Evolutionary conservation across 2,329 filamentous ascomycete species (phyloP).

Genomic region (Byssoonygena ceratinophila): DNA sequence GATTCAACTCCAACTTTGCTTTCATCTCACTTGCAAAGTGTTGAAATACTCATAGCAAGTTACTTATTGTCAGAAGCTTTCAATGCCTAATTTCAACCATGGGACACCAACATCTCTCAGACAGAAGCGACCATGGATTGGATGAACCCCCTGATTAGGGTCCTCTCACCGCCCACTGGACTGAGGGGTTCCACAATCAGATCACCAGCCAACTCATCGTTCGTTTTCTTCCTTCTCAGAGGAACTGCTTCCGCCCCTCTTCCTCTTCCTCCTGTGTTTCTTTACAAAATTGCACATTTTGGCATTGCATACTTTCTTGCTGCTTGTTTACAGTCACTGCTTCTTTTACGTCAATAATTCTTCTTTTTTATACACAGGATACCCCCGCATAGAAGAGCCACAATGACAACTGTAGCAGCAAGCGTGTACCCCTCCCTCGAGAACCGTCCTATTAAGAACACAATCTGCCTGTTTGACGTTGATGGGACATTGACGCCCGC

Average conservation of each 20-base stretch:
- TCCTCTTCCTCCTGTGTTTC: not conserved
- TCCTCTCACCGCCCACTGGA: not conserved
- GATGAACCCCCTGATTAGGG: not conserved
- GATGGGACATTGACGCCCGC: slow-evolving; percentile 83
- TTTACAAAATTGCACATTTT: not conserved
- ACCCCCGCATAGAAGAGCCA: not conserved
- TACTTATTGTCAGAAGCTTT: too few relatives aligned
- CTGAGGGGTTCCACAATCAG: not conserved
- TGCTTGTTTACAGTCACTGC: too few relatives aligned
- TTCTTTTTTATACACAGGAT: not conserved
- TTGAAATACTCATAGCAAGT: too few relatives aligned
- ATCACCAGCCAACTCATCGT: not conserved
- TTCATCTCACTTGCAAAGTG: too few relatives aligned
- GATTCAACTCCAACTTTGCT: too few relatives aligned
- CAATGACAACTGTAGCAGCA: slow-evolving; percentile 13
- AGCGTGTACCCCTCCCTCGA: slow-evolving; percentile 58
- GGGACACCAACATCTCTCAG: too few relatives aligned
- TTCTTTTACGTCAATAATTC: too few relatives aligned
- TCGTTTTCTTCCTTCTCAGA: not conserved
- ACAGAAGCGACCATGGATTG: not conserved
- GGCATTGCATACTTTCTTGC: not conserved
- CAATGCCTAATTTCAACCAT: too few relatives aligned
- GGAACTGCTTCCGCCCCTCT: not conserved
- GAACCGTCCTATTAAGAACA: slow-evolving; percentile 80
- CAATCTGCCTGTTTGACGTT: slow-evolving; percentile 91